These are phyloP conservation scores for Xylariaceae sp. DNA, from an alignment of 2,329 filamentous ascomycete genomes.

Conservation along the genomic window DNA sequence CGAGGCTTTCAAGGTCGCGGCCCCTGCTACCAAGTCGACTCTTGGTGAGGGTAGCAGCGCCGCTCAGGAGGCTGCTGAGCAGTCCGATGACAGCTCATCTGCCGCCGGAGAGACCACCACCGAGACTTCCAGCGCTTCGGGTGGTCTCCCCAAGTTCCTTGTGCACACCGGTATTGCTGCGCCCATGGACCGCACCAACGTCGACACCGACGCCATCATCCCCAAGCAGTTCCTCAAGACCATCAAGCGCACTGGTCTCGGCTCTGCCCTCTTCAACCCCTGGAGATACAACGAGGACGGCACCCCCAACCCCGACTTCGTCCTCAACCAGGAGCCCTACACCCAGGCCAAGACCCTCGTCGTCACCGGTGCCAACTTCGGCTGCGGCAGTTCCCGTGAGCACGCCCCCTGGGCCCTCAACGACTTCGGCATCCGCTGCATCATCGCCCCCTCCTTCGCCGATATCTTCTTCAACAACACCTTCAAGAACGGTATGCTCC, in stretches of 20 bases:
- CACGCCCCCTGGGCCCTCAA: slow-evolving; percentile 96
- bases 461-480: slow-evolving; percentile 99
- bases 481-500: slow-evolving; percentile 99
- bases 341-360: slow-evolving; percentile 82
- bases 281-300: slow-evolving; percentile 73
- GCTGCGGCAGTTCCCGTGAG: slow-evolving; percentile 86
- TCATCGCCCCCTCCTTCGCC: slow-evolving; percentile 75
- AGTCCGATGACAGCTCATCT: slow-evolving; percentile 58
- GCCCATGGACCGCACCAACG: slow-evolving; percentile 79
- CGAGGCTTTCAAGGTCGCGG: slow-evolving; percentile 42
- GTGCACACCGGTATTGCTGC: slow-evolving; percentile 82
- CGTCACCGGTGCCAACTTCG: slow-evolving; percentile 88
- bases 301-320: slow-evolving; percentile 70
- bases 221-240: slow-evolving; percentile 99
- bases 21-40: slow-evolving; percentile 39
- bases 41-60: slow-evolving; percentile 49
- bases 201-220: slow-evolving; percentile 99
- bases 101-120: slow-evolving; percentile 57
- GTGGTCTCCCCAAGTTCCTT: slow-evolving; percentile 78
- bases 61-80: slow-evolving; percentile 48
- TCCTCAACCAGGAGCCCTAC: slow-evolving; percentile 88
- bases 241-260: slow-evolving; percentile 94
- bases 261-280: slow-evolving; percentile 78
- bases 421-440: slow-evolving; percentile 90
- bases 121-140: slow-evolving; percentile 40